These are phyloP conservation scores for Nemania abortiva DNA, from an alignment of 2,329 filamentous ascomycete species.

Conservation along the genomic window DNA sequence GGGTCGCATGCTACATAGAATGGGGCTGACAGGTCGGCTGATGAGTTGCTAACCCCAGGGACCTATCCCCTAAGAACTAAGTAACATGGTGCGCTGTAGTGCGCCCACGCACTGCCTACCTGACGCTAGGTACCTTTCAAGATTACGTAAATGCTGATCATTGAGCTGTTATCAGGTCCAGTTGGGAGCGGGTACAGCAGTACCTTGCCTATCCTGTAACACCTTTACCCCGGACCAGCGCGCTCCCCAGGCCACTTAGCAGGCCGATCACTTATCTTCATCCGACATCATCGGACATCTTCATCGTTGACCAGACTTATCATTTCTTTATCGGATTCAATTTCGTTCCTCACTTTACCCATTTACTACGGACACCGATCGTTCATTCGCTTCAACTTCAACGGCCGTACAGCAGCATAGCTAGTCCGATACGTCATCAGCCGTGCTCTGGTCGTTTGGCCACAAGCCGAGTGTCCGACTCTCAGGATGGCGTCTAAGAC, in stretches of 20 bases:
- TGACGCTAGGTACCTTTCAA: too few species aligned
- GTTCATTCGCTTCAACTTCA: background rate
- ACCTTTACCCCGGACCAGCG: too few species aligned
- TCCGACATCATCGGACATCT: constrained; percentile 12
- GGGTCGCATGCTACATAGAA: too few species aligned
- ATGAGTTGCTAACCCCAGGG: too few species aligned
- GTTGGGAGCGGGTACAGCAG: too few species aligned
- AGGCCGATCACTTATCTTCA: background rate
- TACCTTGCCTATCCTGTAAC: too few species aligned
- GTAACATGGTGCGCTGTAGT: too few species aligned
- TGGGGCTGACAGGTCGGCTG: too few species aligned
- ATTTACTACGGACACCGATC: background rate
- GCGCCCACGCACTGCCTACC: too few species aligned
- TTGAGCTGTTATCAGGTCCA: too few species aligned
- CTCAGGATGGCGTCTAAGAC: constrained; percentile 75
- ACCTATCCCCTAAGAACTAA: too few species aligned
- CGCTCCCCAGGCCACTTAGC: background rate
- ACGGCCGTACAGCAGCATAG: background rate
- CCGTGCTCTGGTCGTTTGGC: constrained; percentile 14
- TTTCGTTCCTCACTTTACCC: background rate
- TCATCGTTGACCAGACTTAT: background rate
- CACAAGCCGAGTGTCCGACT: constrained; percentile 5
- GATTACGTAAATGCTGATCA: too few species aligned
- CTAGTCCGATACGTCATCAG: constrained; percentile 6
- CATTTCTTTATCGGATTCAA: constrained; percentile 2